phyloP scores from a whole-genome alignment of 305 asterid genomes.

The Fraxinus platypoda region DNA sequence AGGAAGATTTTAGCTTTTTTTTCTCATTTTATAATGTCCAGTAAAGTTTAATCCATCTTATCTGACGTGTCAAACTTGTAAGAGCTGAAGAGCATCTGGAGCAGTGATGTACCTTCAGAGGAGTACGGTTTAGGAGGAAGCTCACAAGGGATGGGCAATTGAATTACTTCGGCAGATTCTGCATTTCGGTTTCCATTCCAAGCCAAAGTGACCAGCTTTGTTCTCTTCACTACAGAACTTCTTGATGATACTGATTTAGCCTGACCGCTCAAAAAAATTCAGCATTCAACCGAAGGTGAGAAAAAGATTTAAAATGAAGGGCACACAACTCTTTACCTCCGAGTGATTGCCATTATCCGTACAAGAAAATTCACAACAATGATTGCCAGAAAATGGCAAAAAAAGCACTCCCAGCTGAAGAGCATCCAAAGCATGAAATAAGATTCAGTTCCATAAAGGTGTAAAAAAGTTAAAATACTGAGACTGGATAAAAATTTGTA shows the following conservation, averaged over 20 bases:
- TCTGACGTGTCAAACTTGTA: background rate
- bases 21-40: background rate
- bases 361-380: slow-evolving; percentile 61
- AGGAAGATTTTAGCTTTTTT: background rate
- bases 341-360: slow-evolving; percentile 43
- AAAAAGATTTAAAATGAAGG: background rate
- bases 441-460: slow-evolving; percentile 19
- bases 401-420: slow-evolving; percentile 85
- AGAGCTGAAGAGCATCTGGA: background rate
- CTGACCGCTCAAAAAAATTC: slow-evolving; percentile 30
- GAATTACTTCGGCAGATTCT: slow-evolving; percentile 48
- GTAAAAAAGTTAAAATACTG: background rate
- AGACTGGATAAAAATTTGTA: background rate
- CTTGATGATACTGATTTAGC: slow-evolving; percentile 24
- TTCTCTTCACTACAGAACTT: slow-evolving; percentile 41
- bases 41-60: background rate
- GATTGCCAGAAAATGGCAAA: slow-evolving; percentile 55
- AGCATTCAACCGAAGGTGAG: slow-evolving; percentile 11
- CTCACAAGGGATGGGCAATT: slow-evolving; percentile 78
- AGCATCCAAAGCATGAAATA: slow-evolving; percentile 5
- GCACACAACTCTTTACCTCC: slow-evolving; percentile 32
- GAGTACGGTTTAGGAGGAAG: slow-evolving; percentile 83
- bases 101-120: slow-evolving; percentile 45
- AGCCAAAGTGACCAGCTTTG: slow-evolving; percentile 60
- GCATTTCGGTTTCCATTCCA: slow-evolving; percentile 47